Percentiles rank a stretch among this genome's conserved stretches.
Evolutionary conservation across 495 filamentous ascomycete genomes (phyloP).

Genomic region (Aspergillus cavernicola): DNA sequence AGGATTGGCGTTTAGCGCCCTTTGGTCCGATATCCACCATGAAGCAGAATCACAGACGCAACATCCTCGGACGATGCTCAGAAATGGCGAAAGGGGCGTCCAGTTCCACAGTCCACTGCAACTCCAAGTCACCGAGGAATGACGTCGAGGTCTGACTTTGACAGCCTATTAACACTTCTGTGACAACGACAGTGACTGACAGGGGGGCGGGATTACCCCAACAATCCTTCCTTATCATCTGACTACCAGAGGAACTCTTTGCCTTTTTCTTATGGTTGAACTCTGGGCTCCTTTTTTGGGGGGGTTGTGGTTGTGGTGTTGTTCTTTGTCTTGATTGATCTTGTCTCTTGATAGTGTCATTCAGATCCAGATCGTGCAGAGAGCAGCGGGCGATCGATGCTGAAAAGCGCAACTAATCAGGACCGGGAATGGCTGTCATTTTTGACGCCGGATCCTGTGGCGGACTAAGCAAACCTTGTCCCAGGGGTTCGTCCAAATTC

Average conservation of each 20-base stretch:
- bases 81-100: background rate
- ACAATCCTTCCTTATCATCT: background rate
- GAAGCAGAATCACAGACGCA: background rate
- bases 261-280: background rate
- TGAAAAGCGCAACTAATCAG: slow-evolving; percentile 8
- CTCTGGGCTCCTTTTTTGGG: background rate
- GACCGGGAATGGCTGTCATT: too few relatives aligned
- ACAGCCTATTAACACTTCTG: background rate
- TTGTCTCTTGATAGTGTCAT: too few relatives aligned
- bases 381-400: slow-evolving; percentile 17
- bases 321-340: too few relatives aligned
- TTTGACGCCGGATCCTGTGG: background rate
- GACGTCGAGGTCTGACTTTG: background rate
- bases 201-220: background rate
- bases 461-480: slow-evolving; percentile 5
- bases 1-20: background rate
- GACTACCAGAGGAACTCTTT: background rate
- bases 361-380: slow-evolving; percentile 19
- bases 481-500: slow-evolving; percentile 4
- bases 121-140: background rate
- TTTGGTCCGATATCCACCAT: background rate
- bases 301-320: background rate
- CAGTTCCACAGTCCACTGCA: too few relatives aligned
- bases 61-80: slow-evolving; percentile 2
- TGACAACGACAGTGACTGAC: slow-evolving; percentile 5